Evolutionary conservation across 495 filamentous ascomycete species (phyloP).

Genomic region (Viridothelium virens): DNA sequence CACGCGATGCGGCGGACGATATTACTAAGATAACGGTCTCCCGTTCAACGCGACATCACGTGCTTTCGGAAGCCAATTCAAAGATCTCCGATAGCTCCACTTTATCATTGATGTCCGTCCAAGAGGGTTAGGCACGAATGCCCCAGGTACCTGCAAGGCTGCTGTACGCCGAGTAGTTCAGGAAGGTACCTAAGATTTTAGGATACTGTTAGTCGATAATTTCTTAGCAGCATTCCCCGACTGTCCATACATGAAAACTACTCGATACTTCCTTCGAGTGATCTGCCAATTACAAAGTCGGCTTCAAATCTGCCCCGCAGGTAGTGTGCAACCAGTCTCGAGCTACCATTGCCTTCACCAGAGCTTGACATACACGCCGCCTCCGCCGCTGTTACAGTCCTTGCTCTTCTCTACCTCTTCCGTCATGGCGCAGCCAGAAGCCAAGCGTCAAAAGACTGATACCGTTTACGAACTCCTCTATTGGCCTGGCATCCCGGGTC

Average conservation of each 20-base stretch:
- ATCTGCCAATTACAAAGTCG: conserved; percentile 6
- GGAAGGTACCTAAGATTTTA: too few relatives aligned
- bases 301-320: not conserved
- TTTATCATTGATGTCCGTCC: too few relatives aligned
- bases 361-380: not conserved
- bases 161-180: not conserved
- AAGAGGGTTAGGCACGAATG: too few relatives aligned
- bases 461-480: conserved; percentile 50
- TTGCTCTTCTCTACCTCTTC: conserved; percentile 5
- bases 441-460: conserved; percentile 20
- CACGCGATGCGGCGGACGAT: too few relatives aligned
- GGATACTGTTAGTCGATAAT: not conserved
- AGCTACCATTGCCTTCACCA: not conserved
- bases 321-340: not conserved
- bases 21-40: too few relatives aligned
- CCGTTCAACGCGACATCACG: too few relatives aligned
- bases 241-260: not conserved
- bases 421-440: conserved; percentile 15
- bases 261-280: not conserved
- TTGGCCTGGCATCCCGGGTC: conserved; percentile 56
- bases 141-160: too few relatives aligned
- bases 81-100: too few relatives aligned
- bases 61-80: too few relatives aligned
- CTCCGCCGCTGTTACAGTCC: conserved; percentile 1
- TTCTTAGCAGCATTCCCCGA: not conserved